Base-by-base conservation (phyloP, 1,284 basidiomycete genomes). In the Singerocomus rubriflavus region DNA sequence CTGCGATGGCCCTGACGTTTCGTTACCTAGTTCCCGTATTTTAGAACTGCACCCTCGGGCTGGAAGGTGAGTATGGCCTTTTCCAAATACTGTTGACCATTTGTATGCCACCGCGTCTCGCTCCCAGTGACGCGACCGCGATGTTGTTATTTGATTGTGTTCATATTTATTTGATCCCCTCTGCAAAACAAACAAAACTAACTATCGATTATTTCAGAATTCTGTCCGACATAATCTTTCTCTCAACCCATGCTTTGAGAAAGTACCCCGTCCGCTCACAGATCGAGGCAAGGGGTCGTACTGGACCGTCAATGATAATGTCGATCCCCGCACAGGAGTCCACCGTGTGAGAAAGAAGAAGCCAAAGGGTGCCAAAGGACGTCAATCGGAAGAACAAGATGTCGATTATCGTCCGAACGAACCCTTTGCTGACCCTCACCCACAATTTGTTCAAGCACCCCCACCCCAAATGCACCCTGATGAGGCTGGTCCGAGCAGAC, bases 141-240 rank as follows among this genome's bases (percentile, higher is more conserved):
- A 70, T 81, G 78, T 79, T 81, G 70, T 75, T 74, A 68, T 77
- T 77, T 78, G 67, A 70, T 67, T 67, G 60, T 67, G 71, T 81
- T 71, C 61, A 70, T 69, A 70, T 72, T 80, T 81, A 77, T 73
- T 68, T 65, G 60, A 60, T 51, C 44, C 34, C 46, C 13, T 36
- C 47, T 48, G 39, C 57, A 59, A 56, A 66, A 59, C 58, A 56
- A 56, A 55, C 60, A 59, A 55, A 60, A 57, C 56, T 68, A 59
- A 62, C 49, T 30, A 51, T 43, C 2, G 53, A 47, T 57, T 57
- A 48, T 56, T 48, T 21, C 63, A 97, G 86, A 96, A 96, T 69
- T 96, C 93, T 36, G 93, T 97, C 58, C 85, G 93, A 43, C 93
- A 96, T 72, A 96, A 95, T 62, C 79, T 97, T 17, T 94, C 91